phyloP scores from a whole-genome alignment of 2,329 filamentous ascomycete genomes.

The Cercospora sp. region DNA sequence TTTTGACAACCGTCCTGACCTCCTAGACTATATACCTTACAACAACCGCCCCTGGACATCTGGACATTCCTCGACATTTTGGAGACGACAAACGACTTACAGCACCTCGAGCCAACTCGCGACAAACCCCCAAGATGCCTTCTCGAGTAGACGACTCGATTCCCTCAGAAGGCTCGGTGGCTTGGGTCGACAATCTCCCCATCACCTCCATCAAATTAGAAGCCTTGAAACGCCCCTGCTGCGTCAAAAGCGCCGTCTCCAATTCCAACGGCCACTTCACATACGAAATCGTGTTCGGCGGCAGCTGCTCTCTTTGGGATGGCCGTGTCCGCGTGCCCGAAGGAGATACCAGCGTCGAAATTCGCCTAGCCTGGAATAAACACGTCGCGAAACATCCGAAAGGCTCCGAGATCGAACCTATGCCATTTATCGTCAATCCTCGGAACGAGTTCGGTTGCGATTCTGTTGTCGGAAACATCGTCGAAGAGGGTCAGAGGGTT shows the following conservation, averaged over 20 bases:
- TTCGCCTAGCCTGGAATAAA: constrained; percentile 3
- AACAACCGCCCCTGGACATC: not conserved
- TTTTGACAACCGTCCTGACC: not conserved
- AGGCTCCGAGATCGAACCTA: not conserved
- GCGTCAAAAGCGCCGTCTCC: not conserved
- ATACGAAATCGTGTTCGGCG: not conserved
- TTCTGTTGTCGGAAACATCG: not conserved
- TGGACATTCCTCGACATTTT: not conserved
- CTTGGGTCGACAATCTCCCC: not conserved
- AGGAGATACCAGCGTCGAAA: not conserved
- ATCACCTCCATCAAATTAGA: not conserved
- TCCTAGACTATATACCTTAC: not conserved
- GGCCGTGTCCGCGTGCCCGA: constrained; percentile 31
- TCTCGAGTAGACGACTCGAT: not conserved
- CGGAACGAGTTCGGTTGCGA: not conserved
- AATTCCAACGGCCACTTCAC: not conserved
- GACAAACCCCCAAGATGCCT: not conserved
- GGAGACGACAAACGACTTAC: not conserved
- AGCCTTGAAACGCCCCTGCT: not conserved
- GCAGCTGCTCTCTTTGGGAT: constrained; percentile 33
- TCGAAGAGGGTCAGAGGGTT: not conserved
- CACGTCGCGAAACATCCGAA: not conserved
- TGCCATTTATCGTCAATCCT: not conserved
- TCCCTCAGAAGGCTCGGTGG: not conserved
- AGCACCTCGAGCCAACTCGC: not conserved